Base-by-base conservation (phyloP, 306 rosid species). In the Quillaja saponaria region DNA sequence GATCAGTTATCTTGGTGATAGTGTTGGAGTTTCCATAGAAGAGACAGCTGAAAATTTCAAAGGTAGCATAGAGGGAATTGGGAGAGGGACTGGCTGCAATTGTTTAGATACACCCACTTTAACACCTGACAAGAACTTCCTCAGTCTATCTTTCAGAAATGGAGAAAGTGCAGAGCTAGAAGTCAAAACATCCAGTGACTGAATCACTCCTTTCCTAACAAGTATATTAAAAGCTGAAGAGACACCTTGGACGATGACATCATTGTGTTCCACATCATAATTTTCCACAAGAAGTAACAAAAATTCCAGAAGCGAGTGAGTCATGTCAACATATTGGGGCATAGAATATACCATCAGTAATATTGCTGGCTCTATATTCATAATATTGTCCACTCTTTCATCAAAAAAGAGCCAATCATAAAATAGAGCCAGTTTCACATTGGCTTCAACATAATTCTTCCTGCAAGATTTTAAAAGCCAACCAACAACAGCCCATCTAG, bases 401-500 rank as follows among this genome's bases (percentile, higher is more conserved):
- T 88, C 81, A 31, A 82, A 88, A 54, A 85, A 91, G 37, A 91
- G 95, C 97, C 97, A 91, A 71, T 91, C 96, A 75, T 84, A 88
- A 59, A 91, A 80, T 48, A 91, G 75, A 57, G 96, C 90, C 20
- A 91, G 67, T 68, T 83, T 88, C 46, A 58, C 95, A 66, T 58
- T 88, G 13, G 78, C 86, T 57, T 64, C 78, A 17, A 81, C 71
- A 73, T 71, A 59, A 14, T 68, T 79, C 63, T 64, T 88, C 40
- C 72, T 70, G 53, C 95, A 85, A 49, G 39, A 73, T 6, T 67
- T 82, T 57, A 91, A 67, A 69, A 88, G 90, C 96, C 90, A 91
- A 74, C 97, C 97, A 54, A 91, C 70, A 13, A 84, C 67, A 18
- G 89, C 96, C 97, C 97, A 91, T 76, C 96, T 76, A 4, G 91